Conservation (phyloP, 1,139 yeast species). For the Torulaspora globosa region DNA sequence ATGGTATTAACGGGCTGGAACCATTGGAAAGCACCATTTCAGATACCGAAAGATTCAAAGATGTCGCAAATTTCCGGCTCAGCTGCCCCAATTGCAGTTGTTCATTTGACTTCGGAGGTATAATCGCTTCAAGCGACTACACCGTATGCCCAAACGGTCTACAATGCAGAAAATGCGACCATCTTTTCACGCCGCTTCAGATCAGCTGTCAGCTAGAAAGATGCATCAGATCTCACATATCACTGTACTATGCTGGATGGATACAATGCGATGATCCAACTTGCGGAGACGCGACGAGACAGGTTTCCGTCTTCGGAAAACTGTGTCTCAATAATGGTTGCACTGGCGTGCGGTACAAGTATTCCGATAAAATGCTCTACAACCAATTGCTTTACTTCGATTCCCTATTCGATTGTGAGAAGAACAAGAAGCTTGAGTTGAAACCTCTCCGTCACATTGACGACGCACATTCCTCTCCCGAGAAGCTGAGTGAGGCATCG, state of each 20-base stretch:
- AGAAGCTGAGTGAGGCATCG: conserved; percentile 51
- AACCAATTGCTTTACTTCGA: conserved; percentile 79
- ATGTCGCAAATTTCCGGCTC: conserved; percentile 52
- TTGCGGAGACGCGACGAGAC: conserved; percentile 79
- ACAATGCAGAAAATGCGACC: conserved; percentile 58
- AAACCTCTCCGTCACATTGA: conserved; percentile 45
- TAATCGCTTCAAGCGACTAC: conserved; percentile 58
- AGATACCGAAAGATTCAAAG: conserved; percentile 78
- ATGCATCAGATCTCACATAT: conserved; percentile 63
- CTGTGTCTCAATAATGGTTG: conserved; percentile 69
- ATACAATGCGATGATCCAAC: conserved; percentile 77
- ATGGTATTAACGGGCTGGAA: conserved; percentile 48
- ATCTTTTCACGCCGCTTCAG: conserved; percentile 48
- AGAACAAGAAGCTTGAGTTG: conserved; percentile 56
- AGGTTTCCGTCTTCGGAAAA: conserved; percentile 83
- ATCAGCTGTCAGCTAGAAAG: conserved; percentile 71
- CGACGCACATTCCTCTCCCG: conserved; percentile 39
- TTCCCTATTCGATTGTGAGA: conserved; percentile 76
- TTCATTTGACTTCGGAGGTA: conserved; percentile 68
- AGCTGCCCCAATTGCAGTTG: conserved; percentile 60
- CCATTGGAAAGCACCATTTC: conserved; percentile 80
- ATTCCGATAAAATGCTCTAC: conserved; percentile 75
- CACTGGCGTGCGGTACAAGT: conserved; percentile 77
- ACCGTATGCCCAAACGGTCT: conserved; percentile 65
- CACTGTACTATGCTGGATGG: conserved; percentile 82